Conservation (phyloP, 805 yeast genomes). For the Kodamaea nitidulidarum region DNA sequence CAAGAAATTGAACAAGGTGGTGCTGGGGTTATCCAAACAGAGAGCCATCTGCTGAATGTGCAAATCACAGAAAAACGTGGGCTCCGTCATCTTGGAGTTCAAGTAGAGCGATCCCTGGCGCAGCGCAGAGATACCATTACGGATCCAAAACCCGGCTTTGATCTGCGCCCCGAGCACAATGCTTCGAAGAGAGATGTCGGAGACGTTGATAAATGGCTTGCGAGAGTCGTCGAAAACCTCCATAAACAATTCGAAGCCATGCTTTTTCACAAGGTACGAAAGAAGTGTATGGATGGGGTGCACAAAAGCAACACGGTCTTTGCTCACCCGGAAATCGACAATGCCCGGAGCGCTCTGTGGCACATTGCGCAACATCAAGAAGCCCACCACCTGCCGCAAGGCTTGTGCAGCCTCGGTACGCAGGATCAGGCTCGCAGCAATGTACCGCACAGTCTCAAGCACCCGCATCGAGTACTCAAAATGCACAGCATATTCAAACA, state of each 20-base stretch:
- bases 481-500: constrained; percentile 46
- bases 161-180: constrained; percentile 61
- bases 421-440: constrained; percentile 16
- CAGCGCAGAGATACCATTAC: constrained; percentile 59
- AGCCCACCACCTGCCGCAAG: constrained; percentile 24
- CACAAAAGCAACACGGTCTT: constrained; percentile 50
- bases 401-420: constrained; percentile 3
- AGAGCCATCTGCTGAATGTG: constrained; percentile 45
- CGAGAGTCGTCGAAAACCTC: constrained; percentile 12
- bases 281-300: constrained; percentile 58
- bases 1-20: constrained; percentile 35
- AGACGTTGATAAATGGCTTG: constrained; percentile 41
- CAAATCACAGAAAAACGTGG: constrained; percentile 40
- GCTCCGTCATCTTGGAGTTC: constrained; percentile 38
- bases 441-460: constrained; percentile 37
- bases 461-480: constrained; percentile 45
- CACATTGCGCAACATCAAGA: constrained; percentile 24
- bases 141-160: constrained; percentile 64
- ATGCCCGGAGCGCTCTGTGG: constrained; percentile 25
- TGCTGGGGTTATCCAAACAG: constrained; percentile 34
- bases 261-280: constrained; percentile 39
- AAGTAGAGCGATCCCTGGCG: constrained; percentile 49
- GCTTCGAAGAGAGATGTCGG: constrained; percentile 58
- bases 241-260: constrained; percentile 21
- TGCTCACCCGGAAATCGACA: constrained; percentile 42